Conservation (phyloP, 306 rosid genomes). For the Arachis hypogaea region DNA sequence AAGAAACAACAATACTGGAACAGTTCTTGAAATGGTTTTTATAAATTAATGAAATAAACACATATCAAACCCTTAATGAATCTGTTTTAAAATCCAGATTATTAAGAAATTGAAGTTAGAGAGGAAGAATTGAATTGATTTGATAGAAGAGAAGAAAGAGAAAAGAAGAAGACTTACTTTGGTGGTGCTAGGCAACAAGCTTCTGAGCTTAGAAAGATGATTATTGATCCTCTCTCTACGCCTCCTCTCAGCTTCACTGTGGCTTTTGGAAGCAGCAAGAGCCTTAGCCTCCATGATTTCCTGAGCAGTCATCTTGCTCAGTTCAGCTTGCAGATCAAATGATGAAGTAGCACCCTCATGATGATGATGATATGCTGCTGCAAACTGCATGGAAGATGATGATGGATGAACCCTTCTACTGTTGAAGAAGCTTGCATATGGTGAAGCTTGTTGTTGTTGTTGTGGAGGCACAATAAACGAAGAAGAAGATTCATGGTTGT, state of each 20-base stretch:
- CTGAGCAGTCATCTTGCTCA: slow-evolving; percentile 85
- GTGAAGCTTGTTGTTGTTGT: slow-evolving; percentile 46
- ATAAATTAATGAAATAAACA: background rate
- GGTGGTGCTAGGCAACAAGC: slow-evolving; percentile 91
- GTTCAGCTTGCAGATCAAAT: slow-evolving; percentile 83
- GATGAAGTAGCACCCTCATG: slow-evolving; percentile 48
- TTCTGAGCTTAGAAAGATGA: slow-evolving; percentile 87
- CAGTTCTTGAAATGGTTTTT: slow-evolving; percentile 52
- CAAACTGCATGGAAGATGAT: slow-evolving; percentile 62
- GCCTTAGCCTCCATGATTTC: slow-evolving; percentile 99
- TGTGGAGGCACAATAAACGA: slow-evolving; percentile 58
- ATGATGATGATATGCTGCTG: slow-evolving; percentile 57
- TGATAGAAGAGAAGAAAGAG: background rate
- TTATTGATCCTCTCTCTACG: slow-evolving; percentile 97
- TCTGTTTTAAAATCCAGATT: no score
- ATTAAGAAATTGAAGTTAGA: no score
- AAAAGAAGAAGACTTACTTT: slow-evolving; percentile 62
- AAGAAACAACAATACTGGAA: slow-evolving; percentile 29
- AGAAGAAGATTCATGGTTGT: slow-evolving; percentile 39
- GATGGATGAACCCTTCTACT: slow-evolving; percentile 57
- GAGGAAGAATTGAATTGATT: no score
- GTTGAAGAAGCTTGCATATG: slow-evolving; percentile 67
- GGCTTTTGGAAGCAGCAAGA: slow-evolving; percentile 92
- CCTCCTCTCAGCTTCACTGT: slow-evolving; percentile 95
- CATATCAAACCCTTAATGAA: no score